phyloP scores from a whole-genome alignment of 2,329 filamentous ascomycete genomes.

The Colletotrichum falcatum region DNA sequence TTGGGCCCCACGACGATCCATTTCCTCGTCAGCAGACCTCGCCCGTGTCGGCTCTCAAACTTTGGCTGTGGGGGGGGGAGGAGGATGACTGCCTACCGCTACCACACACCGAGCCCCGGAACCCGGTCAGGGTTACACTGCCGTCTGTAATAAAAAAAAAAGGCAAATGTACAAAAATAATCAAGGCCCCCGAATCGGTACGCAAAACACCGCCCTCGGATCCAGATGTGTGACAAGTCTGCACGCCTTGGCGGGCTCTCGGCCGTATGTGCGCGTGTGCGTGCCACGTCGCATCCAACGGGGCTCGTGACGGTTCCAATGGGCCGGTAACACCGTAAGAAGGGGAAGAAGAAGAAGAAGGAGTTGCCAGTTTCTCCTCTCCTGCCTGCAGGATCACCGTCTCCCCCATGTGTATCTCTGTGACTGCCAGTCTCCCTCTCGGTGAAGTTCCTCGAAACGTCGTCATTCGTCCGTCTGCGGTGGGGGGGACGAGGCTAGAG shows the following conservation, averaged over 20 bases:
- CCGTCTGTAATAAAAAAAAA: constrained; percentile 8
- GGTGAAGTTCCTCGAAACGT: not conserved
- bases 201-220: not conserved
- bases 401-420: not conserved
- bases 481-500: constrained; percentile 20
- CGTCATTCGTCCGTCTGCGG: not conserved
- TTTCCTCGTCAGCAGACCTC: constrained; percentile 8
- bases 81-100: not conserved
- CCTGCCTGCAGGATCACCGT: not conserved
- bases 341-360: not conserved
- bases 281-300: constrained; percentile 35
- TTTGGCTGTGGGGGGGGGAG: too few species aligned
- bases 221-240: not conserved
- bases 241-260: not conserved
- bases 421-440: not conserved
- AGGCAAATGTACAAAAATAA: too few species aligned
- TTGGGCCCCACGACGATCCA: constrained; percentile 6
- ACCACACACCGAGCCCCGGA: constrained; percentile 19
- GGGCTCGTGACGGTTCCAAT: constrained; percentile 35
- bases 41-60: constrained; percentile 7
- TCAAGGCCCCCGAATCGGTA: not conserved
- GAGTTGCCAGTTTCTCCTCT: not conserved
- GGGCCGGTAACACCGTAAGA: constrained; percentile 9
- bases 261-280: not conserved
- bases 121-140: constrained; percentile 32